Conservation (phyloP, 257 asterid species). For the Thymus mandschuricus region DNA sequence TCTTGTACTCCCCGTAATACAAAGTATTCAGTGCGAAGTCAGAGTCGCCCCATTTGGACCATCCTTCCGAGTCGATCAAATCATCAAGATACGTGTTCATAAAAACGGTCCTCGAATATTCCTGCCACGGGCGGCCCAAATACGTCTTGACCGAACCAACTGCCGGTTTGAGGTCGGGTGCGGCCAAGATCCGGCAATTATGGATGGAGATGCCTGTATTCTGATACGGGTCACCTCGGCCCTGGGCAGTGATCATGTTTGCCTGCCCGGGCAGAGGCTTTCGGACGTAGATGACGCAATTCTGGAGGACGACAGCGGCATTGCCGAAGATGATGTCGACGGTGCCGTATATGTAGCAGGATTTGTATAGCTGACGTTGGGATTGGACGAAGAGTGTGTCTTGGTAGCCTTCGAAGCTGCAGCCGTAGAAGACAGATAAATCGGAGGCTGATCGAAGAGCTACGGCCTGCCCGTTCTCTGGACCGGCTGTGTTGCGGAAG, state of each 20-base stretch:
- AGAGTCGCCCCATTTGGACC: constrained; percentile 70
- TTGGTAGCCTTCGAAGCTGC: constrained; percentile 85
- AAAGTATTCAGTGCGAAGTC: constrained; percentile 64
- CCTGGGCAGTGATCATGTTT: constrained; percentile 82
- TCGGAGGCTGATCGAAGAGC: constrained; percentile 89
- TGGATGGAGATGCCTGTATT: constrained; percentile 89
- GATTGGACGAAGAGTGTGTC: constrained; percentile 83
- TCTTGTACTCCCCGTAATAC: constrained; percentile 78
- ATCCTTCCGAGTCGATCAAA: constrained; percentile 64
- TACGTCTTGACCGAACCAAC: constrained; percentile 44
- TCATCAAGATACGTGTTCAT: constrained; percentile 57
- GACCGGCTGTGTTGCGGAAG: constrained; percentile 82
- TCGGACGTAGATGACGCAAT: constrained; percentile 70
- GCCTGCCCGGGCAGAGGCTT: constrained; percentile 72
- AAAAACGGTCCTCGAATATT: constrained; percentile 68
- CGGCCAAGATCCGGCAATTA: constrained; percentile 55
- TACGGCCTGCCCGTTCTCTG: constrained; percentile 71
- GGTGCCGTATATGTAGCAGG: constrained; percentile 73
- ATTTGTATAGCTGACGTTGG: constrained; percentile 78
- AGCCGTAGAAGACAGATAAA: constrained; percentile 75
- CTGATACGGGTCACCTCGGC: constrained; percentile 89
- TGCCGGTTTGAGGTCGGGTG: constrained; percentile 62
- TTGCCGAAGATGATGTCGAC: constrained; percentile 88
- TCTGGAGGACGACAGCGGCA: constrained; percentile 80
- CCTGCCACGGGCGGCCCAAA: constrained; percentile 86